A percentile compares a stretch with the other conserved stretches of the same genome.
Conservation (phyloP, 176 grass and related monocot species). For the Avena eriantha region DNA sequence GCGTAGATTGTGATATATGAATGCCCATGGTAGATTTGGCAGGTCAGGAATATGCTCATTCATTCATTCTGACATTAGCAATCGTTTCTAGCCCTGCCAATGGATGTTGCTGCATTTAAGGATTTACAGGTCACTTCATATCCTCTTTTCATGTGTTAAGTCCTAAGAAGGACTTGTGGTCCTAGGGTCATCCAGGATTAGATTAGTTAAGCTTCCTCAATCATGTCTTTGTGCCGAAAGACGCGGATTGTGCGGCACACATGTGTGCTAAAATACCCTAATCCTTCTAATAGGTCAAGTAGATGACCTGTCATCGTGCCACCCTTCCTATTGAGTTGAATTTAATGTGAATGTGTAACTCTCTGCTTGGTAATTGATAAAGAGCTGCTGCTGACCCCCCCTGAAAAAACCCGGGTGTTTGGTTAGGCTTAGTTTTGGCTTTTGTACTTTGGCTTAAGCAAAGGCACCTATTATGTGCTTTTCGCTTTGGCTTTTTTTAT, state of each 20-base stretch:
- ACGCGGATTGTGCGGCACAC: background rate
- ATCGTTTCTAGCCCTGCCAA: background rate
- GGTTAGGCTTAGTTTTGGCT: no score
- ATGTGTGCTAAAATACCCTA: background rate
- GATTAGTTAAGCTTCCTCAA: slow-evolving; percentile 15
- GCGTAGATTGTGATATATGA: slow-evolving; percentile 3
- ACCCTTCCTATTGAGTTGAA: background rate
- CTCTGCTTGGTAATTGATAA: background rate
- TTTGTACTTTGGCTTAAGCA: no score
- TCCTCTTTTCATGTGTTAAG: background rate
- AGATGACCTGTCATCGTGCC: background rate
- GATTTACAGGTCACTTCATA: slow-evolving; percentile 12
- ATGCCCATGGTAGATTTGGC: slow-evolving; percentile 26
- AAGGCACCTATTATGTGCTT: no score
- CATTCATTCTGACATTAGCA: background rate
- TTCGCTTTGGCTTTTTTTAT: no score
- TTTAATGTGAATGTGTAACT: slow-evolving; percentile 6
- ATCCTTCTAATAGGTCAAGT: background rate
- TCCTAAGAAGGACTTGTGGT: background rate
- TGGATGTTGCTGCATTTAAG: slow-evolving; percentile 1
- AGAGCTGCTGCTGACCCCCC: background rate
- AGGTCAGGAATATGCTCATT: slow-evolving; percentile 4
- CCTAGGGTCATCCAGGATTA: slow-evolving; percentile 2
- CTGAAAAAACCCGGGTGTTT: background rate
- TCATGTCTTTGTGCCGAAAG: background rate